Conservation (phyloP, 1,284 basidiomycete species). For the Cutaneotrichosporon mucoides region DNA sequence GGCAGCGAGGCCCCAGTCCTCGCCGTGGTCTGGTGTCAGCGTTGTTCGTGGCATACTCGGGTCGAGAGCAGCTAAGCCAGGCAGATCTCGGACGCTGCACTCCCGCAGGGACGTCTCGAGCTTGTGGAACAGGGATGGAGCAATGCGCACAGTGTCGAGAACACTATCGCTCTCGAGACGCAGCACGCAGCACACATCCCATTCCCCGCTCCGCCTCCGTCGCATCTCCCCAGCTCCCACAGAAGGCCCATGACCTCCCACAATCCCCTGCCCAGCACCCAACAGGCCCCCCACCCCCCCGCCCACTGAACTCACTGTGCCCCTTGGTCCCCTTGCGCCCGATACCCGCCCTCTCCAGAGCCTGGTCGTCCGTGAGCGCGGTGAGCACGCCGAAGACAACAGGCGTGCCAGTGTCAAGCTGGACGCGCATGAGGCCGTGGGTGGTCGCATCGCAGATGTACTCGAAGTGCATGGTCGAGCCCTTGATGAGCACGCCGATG, state of each 20-base stretch:
- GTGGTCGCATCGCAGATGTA: conserved; percentile 94
- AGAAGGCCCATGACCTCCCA: too few relatives aligned
- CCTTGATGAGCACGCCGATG: conserved; percentile 97
- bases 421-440: conserved; percentile 88
- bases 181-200: too few relatives aligned
- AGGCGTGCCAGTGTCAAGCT: conserved; percentile 88
- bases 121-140: too few relatives aligned
- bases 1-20: conserved; percentile 93
- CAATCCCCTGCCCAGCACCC: too few relatives aligned
- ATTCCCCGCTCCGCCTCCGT: too few relatives aligned
- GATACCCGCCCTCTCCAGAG: conserved; percentile 83
- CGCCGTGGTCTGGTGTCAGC: conserved; percentile 55
- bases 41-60: neutral
- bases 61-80: too few relatives aligned
- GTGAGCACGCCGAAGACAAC: conserved; percentile 97
- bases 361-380: conserved; percentile 88
- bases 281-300: neutral
- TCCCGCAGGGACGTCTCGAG: too few relatives aligned
- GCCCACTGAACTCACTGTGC: conserved; percentile 41
- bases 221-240: too few relatives aligned
- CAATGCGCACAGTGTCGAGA: too few relatives aligned
- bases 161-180: too few relatives aligned
- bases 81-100: too few relatives aligned
- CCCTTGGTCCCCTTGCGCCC: conserved; percentile 46
- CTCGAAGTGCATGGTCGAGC: conserved; percentile 95